Conservation (phyloP, 768 basidiomycete genomes). For the Rubroboletus pulcherrimus region DNA sequence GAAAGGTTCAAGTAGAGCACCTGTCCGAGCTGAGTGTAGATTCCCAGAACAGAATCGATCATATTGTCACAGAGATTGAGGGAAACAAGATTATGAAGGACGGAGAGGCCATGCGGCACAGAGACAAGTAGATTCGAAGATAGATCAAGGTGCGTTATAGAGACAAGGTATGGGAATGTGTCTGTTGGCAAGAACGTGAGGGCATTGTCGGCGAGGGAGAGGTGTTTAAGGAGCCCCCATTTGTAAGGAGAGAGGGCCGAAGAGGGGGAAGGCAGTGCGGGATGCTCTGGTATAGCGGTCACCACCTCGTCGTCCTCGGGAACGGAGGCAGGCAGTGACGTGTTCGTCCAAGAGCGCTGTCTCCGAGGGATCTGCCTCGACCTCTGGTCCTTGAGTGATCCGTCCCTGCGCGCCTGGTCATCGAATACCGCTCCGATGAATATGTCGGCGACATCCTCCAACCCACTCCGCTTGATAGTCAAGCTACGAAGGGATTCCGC, state of each 20-base stretch:
- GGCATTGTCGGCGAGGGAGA: slow-evolving; percentile 76
- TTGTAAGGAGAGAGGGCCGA: slow-evolving; percentile 51
- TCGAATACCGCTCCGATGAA: slow-evolving; percentile 76
- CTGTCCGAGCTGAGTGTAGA: slow-evolving; percentile 77
- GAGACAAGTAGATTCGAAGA: slow-evolving; percentile 90
- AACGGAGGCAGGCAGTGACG: slow-evolving; percentile 54
- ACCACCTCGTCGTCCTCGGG: slow-evolving; percentile 44
- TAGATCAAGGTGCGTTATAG: slow-evolving; percentile 80
- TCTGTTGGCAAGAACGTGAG: slow-evolving; percentile 77
- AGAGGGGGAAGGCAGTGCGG: slow-evolving; percentile 26
- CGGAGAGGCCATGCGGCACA: slow-evolving; percentile 72
- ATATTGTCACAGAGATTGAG: slow-evolving; percentile 97
- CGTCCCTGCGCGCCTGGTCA: slow-evolving; percentile 63
- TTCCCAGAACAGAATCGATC: slow-evolving; percentile 91
- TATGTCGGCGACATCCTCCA: slow-evolving; percentile 77
- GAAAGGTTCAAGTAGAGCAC: slow-evolving; percentile 77
- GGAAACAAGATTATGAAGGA: slow-evolving; percentile 76
- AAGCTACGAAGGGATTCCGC: slow-evolving; percentile 67
- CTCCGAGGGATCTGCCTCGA: slow-evolving; percentile 42
- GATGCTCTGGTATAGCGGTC: slow-evolving; percentile 10
- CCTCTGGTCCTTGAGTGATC: slow-evolving; percentile 46
- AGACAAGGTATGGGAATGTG: slow-evolving; percentile 61
- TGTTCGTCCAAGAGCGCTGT: slow-evolving; percentile 46
- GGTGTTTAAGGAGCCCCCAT: slow-evolving; percentile 73
- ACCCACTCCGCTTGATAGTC: slow-evolving; percentile 72